Base-by-base conservation (phyloP, 805 yeast genomes). In the Candida orba region DNA sequence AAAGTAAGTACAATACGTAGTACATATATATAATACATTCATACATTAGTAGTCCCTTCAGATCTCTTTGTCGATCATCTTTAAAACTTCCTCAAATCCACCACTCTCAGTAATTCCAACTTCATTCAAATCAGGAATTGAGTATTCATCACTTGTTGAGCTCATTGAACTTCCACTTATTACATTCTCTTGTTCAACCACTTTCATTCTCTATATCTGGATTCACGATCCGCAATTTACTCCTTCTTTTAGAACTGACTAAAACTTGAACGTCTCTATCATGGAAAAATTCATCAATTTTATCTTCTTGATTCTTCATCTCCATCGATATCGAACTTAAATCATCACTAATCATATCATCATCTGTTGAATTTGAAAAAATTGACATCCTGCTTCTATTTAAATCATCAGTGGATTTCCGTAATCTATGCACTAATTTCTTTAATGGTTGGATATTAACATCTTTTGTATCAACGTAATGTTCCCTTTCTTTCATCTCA, bases 231-330 rank as follows among this genome's bases (percentile, higher is more conserved):
- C 83, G 60, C 36, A 83, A 63, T 42, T 72, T 71, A 1, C 82
- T 71, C 45, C 85, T 65, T 51, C 88, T 65, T 54, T 75, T 76
- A 14, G 84, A 76, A 47, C 84, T 75, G 8, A 83, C 88, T 47
- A 83, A 61, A 8, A 83, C 83, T 59, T 83, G 90, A 2, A 81
- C 90, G 49, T 83, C 89, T 50, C 80, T 56, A 27, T 68, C 66
- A 17, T 69, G 70, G 43, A 76, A 71, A 13, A 71, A 62, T 18
- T 70, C 68, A 32, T 67, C 71, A 22, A 61, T 68, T 40, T 65
- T 67, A 23, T 51, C 53, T 32, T 51, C 58, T 35, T 25, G 27
- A 24, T 24, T 39, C 56, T 37, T 40, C 54, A 29, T 48, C 54
- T 6, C 7, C 40, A 14, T 29, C n/a, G 14, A 3, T 22, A 13